Conservation (phyloP, 768 basidiomycete genomes). For the Lanmaoa rubissima region DNA sequence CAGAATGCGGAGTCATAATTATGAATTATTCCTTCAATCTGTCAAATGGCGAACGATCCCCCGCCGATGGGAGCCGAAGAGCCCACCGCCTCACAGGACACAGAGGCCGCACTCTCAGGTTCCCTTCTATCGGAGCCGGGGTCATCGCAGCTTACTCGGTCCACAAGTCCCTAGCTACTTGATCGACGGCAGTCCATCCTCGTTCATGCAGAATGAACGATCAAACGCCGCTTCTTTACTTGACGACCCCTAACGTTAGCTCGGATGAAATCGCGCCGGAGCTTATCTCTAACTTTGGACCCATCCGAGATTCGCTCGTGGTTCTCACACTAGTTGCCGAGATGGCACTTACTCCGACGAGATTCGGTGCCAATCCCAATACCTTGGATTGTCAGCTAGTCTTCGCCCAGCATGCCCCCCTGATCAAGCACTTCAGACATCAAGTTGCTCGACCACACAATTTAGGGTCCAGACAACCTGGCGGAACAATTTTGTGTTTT, state of each 20-base stretch:
- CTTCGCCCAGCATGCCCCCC: not conserved
- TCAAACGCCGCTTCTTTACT: slow-evolving; percentile 31
- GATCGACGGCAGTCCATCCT: slow-evolving; percentile 12
- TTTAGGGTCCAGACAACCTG: slow-evolving; percentile 63
- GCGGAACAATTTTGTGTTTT: slow-evolving; percentile 81
- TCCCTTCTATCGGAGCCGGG: not conserved
- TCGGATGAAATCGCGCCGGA: slow-evolving; percentile 21
- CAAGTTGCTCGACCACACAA: slow-evolving; percentile 32
- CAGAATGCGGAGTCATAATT: not conserved
- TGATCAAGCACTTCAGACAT: not conserved
- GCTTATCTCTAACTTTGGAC: slow-evolving; percentile 30
- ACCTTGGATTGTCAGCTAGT: slow-evolving; percentile 24
- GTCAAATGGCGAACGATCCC: slow-evolving; percentile 7
- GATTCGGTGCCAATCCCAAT: not conserved
- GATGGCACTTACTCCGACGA: slow-evolving; percentile 1
- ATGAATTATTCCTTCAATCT: slow-evolving; percentile 8
- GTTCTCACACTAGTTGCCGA: not conserved
- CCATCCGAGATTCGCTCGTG: slow-evolving; percentile 23
- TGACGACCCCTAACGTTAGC: slow-evolving; percentile 40
- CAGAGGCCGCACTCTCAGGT: not conserved
- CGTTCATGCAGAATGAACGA: slow-evolving; percentile 43
- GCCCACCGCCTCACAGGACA: slow-evolving; percentile 18
- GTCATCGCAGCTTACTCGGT: not conserved
- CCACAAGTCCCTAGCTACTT: not conserved
- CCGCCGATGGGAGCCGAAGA: slow-evolving; percentile 10